Evolutionary conservation across 352 stramenopile species (phyloP), one percentile per base, ranked within the genome.

Genomic region (Pythium biforme): DNA sequence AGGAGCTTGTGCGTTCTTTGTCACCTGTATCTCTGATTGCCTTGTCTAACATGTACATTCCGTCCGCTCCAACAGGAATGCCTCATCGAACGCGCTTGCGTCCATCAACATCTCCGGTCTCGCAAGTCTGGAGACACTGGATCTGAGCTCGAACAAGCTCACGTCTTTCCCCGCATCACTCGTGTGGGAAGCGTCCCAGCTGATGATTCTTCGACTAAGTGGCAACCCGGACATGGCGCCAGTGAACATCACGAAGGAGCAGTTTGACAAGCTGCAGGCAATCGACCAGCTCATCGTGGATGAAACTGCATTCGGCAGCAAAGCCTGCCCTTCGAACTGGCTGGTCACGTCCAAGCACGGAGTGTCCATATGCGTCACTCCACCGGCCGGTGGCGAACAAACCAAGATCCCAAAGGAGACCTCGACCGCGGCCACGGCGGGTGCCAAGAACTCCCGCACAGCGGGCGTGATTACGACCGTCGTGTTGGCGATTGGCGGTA

Each of bases 121-220:
- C 23, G 0, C 55, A 11, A 27, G 20, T 34, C 43, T 62, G n/a
- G 41, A 45, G 1, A 27, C 25, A 3, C 43, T 62, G 17, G 55
- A 62, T 53, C 43, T 62, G 17, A 54, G 55, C n/a, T 22, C 27
- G 9, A 62, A 62, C 55, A 62, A 62, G 31, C 55, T 62, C 55
- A 40, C n/a, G 2, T n/a, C 20, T 7, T 55, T 62, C n/a, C 55
- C 55, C 9, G 19, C 26, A 3, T 33, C 31, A 7, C 23, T 34
- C 17, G 55, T 62, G 5, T 62, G 55, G 55, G 15, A 20, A 19
- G 43, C 55, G 1, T 17, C 55, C 4, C 2, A 47, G 20, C 29
- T 62, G 8, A 40, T 4, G 5, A 31, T 62, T 5, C 55, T 62
- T 45, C 55, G 27, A 7, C 55, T 62, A 4, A 39, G 27, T 26